Evolutionary conservation across 345 rosid genomes (phyloP), one percentile per base, ranked within the genome.

Genomic region (Eutrema heterophyllum): DNA sequence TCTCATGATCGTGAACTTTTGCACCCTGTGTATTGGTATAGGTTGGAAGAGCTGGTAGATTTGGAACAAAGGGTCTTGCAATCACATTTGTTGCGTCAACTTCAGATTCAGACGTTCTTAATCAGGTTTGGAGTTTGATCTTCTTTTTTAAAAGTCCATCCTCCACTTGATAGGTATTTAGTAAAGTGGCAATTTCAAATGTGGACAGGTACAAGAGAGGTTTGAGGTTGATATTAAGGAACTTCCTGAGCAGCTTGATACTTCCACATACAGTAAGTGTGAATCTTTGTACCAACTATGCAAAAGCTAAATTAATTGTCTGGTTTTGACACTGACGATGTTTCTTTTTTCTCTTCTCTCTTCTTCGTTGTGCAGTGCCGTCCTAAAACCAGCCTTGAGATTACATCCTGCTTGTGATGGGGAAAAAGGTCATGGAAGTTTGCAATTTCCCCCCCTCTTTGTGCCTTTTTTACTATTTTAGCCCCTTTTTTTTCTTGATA

Each of bases 41-140:
- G 99, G 99, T 96, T 46, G 99, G 99, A 15, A 85, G 99, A 82
- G 99, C 98, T 76, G 98, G 99, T 51, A 86, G 99, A 76, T 96
- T 96, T 83, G 99, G 99, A 39, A 96, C 99, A 0, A 96, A 96
- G 77, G 98, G 99, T 40, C 97, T 96, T 39, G 98, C 98, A 12
- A 96, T 96, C 35, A 96, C 99, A 27, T 92, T 96, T 72, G 98
- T 92, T 18, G 86, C 98, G 29, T 96, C 97, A 65, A 85, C 95
- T 61, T 84, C 97, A 0, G 98, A 96, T 33, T 96, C 98, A 0
- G 97, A 84, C 62, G 92, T 90, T 66, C 94, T 96, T 26, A 96
- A 96, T 67, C 99, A 92, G 99, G 99, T 96, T 9, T 54, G 54
- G 2, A 48, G 32, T 75, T 56, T 6, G 36, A 5, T 12, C 21